Evolutionary conservation across 805 yeast genomes (phyloP).

Genomic region (Brettanomyces sp.): DNA sequence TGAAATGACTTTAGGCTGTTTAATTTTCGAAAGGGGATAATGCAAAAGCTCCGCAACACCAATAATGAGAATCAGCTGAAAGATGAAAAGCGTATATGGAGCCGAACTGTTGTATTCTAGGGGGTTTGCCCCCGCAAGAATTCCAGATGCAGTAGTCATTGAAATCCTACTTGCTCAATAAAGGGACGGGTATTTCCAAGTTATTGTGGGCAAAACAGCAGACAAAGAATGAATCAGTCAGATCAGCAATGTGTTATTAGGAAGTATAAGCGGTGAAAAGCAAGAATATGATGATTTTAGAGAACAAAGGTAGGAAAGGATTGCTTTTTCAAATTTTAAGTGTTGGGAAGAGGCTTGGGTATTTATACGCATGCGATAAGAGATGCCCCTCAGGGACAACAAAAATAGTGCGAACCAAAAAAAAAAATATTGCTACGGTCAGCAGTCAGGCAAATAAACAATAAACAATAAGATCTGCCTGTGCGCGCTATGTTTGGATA

Average conservation of each 20-base stretch:
- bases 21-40: slow-evolving; percentile 47
- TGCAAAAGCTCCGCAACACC: slow-evolving; percentile 50
- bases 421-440: too few species aligned
- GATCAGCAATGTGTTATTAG: neutral
- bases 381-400: too few species aligned
- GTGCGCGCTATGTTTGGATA: too few species aligned
- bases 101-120: slow-evolving; percentile 44
- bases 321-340: neutral
- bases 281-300: too few species aligned
- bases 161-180: neutral
- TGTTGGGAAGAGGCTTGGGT: neutral
- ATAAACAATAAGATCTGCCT: too few species aligned
- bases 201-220: too few species aligned
- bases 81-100: slow-evolving; percentile 61
- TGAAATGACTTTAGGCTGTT: slow-evolving; percentile 75
- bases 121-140: slow-evolving; percentile 66
- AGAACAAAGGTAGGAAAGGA: neutral
- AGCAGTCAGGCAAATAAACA: too few species aligned
- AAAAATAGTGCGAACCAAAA: too few species aligned
- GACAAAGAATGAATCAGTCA: neutral
- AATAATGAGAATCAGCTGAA: slow-evolving; percentile 59
- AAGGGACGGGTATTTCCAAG: neutral
- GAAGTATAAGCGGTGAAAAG: neutral
- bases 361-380: too few species aligned
- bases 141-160: slow-evolving; percentile 37